phyloP scores from a whole-genome alignment of 1,139 yeast species.

The Geotrichum bryndzae region DNA sequence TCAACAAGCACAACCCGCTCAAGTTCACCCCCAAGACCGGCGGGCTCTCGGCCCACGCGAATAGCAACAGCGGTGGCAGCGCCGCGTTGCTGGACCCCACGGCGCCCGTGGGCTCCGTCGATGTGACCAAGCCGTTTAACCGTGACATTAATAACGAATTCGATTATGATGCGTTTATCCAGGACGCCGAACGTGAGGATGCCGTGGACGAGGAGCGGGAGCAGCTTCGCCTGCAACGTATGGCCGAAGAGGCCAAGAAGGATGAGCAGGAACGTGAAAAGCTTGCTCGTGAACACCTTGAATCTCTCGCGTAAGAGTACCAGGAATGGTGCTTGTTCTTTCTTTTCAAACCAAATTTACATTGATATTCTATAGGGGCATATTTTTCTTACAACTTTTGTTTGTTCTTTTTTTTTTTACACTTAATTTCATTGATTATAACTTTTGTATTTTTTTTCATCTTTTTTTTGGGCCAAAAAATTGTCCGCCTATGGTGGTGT shows the following conservation, averaged over 20 bases:
- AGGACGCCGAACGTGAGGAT: slow-evolving; percentile 18
- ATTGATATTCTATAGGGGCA: background rate
- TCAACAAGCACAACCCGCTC: slow-evolving; percentile 11
- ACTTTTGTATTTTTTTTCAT: too few relatives aligned
- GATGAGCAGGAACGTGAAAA: background rate
- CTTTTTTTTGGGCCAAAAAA: too few relatives aligned
- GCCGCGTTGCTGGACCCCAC: background rate
- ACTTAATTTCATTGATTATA: background rate
- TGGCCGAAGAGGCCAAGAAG: background rate
- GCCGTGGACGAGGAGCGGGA: slow-evolving; percentile 10
- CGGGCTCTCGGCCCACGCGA: background rate
- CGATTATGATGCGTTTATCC: slow-evolving; percentile 22
- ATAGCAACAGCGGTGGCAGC: background rate
- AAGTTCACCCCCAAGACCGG: slow-evolving; percentile 8
- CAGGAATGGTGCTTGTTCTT: background rate
- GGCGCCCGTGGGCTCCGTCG: background rate
- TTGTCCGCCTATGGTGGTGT: too few relatives aligned
- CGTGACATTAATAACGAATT: slow-evolving; percentile 21
- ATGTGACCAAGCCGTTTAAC: slow-evolving; percentile 17
- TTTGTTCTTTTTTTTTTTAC: background rate
- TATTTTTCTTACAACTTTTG: background rate
- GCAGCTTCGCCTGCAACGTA: background rate
- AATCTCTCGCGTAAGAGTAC: background rate
- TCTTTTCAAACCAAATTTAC: background rate
- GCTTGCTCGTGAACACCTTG: slow-evolving; percentile 1